These are phyloP conservation scores for Plasmodium malariae DNA, from an alignment of 169 alveolate species.

Conservation along the genomic window DNA sequence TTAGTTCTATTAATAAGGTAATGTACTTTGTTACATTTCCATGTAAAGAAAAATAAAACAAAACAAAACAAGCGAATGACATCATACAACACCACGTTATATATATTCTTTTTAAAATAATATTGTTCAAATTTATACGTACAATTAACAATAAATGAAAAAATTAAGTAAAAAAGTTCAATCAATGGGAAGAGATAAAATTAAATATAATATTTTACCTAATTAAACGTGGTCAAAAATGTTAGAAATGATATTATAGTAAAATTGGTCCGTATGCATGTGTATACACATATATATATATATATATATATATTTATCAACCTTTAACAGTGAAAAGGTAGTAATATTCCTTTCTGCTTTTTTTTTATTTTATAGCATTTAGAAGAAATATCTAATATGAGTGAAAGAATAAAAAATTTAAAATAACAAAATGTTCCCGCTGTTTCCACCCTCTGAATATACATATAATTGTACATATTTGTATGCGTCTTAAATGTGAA, in stretches of 20 bases:
- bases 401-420: slow-evolving; percentile 72
- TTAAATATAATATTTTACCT: too few species aligned
- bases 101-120: too few species aligned
- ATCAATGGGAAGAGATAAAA: too few species aligned
- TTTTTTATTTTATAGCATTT: slow-evolving; percentile 39
- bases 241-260: too few species aligned
- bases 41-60: not conserved
- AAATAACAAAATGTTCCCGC: slow-evolving; percentile 5
- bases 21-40: not conserved
- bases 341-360: not conserved
- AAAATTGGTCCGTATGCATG: too few species aligned
- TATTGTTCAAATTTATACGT: too few species aligned
- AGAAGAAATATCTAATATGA: slow-evolving; percentile 69
- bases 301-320: not conserved
- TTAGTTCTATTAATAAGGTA: slow-evolving; percentile 52
- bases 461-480: not conserved
- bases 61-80: not conserved
- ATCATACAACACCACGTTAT: too few species aligned
- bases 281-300: not conserved
- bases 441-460: not conserved
- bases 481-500: too few species aligned
- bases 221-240: too few species aligned
- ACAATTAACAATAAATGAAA: too few species aligned
- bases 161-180: too few species aligned
- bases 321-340: not conserved